Percentiles rank a stretch among this genome's conserved stretches.
Evolutionary conservation across 2,329 filamentous ascomycete genomes (phyloP).

Genomic region (Phaeosphaeria sp.): DNA sequence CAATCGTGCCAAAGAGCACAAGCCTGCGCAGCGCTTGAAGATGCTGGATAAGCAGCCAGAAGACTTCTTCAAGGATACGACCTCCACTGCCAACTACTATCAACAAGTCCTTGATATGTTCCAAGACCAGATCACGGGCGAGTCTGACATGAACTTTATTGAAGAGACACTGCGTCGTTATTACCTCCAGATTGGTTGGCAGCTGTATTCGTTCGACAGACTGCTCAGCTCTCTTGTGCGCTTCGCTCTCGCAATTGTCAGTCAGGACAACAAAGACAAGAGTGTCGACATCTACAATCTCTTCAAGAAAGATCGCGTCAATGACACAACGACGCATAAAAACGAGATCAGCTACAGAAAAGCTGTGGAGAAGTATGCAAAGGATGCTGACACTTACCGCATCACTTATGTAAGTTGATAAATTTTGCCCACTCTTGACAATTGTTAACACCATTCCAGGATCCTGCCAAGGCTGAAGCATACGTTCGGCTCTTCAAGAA

Average conservation of each 20-base stretch:
- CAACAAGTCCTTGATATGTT: slow-evolving; percentile 83
- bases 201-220: slow-evolving; percentile 90
- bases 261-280: slow-evolving; percentile 88
- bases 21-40: slow-evolving; percentile 82
- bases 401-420: slow-evolving; percentile 80
- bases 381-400: slow-evolving; percentile 90
- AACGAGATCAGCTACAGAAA: slow-evolving; percentile 90
- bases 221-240: slow-evolving; percentile 82
- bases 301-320: slow-evolving; percentile 81
- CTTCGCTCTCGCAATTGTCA: slow-evolving; percentile 82
- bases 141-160: slow-evolving; percentile 81
- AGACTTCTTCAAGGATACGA: slow-evolving; percentile 76
- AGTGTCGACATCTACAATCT: slow-evolving; percentile 87
- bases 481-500: slow-evolving; percentile 84
- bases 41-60: slow-evolving; percentile 77
- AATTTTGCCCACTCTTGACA: not conserved
- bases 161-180: slow-evolving; percentile 92
- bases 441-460: slow-evolving; percentile 33
- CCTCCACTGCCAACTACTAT: slow-evolving; percentile 75
- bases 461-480: slow-evolving; percentile 72
- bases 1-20: slow-evolving; percentile 72
- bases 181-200: slow-evolving; percentile 90
- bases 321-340: slow-evolving; percentile 86
- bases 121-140: slow-evolving; percentile 82
- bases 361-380: slow-evolving; percentile 89